A percentile compares a stretch with the other conserved stretches of the same genome.
phyloP scores from a whole-genome alignment of 148 eudicot species.

The Diospyros lotus region DNA sequence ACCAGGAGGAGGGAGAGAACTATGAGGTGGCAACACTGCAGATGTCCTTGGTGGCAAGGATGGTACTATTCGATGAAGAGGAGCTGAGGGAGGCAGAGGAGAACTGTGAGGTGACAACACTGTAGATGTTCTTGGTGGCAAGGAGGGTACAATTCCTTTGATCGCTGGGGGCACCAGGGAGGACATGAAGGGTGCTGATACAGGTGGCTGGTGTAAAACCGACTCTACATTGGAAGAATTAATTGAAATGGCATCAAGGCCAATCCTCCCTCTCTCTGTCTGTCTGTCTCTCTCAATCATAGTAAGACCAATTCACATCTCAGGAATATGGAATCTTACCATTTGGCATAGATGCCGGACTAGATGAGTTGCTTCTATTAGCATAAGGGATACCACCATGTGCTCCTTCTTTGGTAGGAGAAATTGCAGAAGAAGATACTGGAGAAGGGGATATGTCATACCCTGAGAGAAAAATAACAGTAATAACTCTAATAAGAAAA shows the following conservation, averaged over 20 bases:
- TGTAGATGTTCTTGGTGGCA: constrained; percentile 25
- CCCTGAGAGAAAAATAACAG: constrained; percentile 16
- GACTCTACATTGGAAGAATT: constrained; percentile 12
- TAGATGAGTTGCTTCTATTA: constrained; percentile 15
- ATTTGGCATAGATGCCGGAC: constrained; percentile 22
- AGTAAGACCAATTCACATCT: background rate
- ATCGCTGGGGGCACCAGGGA: constrained; percentile 28
- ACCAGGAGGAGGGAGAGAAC: constrained; percentile 32
- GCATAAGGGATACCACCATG: constrained; percentile 10
- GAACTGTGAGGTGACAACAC: constrained; percentile 25
- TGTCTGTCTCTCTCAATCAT: no score
- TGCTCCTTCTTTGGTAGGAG: constrained; percentile 18
- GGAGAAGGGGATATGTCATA: constrained; percentile 17
- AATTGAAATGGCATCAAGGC: background rate
- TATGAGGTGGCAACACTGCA: constrained; percentile 25
- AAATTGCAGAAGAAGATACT: constrained; percentile 5
- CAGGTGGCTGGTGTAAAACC: constrained; percentile 27
- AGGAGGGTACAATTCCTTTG: constrained; percentile 24
- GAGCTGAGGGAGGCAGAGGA: constrained; percentile 31
- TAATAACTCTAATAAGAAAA: background rate
- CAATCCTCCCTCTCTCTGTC: background rate
- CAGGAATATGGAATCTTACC: constrained; percentile 19
- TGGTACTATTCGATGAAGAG: constrained; percentile 11
- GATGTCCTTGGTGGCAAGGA: constrained; percentile 2
- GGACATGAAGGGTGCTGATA: constrained; percentile 24